phyloP scores from a whole-genome alignment of 495 filamentous ascomycete species.

The Penicillium angulare region DNA sequence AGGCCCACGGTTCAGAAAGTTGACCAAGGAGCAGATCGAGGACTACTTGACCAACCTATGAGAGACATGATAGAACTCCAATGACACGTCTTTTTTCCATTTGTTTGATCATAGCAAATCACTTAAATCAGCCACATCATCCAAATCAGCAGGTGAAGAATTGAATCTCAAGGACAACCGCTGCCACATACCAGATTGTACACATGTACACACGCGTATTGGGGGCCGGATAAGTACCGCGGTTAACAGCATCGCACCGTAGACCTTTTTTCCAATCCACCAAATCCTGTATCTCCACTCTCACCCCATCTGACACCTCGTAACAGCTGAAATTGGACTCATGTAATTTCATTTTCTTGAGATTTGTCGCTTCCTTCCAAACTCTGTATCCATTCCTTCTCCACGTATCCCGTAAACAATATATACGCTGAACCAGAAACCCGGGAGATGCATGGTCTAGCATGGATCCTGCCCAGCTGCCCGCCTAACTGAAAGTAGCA shows the following conservation, averaged over 20 bases:
- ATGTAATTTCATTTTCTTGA: not conserved
- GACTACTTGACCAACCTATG: conserved; percentile 97
- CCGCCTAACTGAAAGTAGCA: too few relatives aligned
- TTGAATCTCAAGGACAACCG: conserved; percentile 1
- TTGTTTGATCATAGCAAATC: conserved; percentile 24
- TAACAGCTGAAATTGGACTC: not conserved
- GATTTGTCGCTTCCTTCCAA: too few relatives aligned
- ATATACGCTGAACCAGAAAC: too few relatives aligned
- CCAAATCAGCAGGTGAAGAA: too few relatives aligned
- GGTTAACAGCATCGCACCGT: too few relatives aligned
- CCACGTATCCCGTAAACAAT: too few relatives aligned
- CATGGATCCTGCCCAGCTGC: too few relatives aligned
- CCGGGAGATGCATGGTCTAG: too few relatives aligned
- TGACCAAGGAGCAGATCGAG: conserved; percentile 97
- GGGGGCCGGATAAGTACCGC: not conserved
- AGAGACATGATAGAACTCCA: conserved; percentile 25
- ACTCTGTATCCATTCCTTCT: too few relatives aligned
- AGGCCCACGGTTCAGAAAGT: conserved; percentile 92
- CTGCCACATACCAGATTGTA: not conserved
- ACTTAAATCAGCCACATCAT: too few relatives aligned
- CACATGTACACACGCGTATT: not conserved
- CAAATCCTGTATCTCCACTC: not conserved
- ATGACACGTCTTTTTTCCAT: conserved; percentile 19
- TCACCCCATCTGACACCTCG: not conserved
- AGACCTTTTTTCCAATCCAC: too few relatives aligned